Conservation (phyloP, 2,329 filamentous ascomycete genomes). For the Emergomyces africanus region DNA sequence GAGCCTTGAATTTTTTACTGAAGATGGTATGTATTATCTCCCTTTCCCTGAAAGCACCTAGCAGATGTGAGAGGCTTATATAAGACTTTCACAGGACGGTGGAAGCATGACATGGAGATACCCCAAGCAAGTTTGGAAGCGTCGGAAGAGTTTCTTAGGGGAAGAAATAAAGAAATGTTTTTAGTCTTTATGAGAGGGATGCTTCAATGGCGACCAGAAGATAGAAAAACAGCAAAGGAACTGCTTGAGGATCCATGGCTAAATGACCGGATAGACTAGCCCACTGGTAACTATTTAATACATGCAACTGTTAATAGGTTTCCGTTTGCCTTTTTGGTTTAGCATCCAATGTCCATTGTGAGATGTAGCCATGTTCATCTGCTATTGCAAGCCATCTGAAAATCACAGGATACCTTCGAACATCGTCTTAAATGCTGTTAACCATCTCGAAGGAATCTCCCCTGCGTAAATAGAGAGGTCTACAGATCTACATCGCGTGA, state of each 20-base stretch:
- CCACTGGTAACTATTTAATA: no score
- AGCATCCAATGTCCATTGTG: no score
- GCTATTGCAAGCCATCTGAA: no score
- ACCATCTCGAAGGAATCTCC: no score
- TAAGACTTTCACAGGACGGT: constrained; percentile 10
- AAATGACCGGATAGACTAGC: background rate
- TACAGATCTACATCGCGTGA: no score
- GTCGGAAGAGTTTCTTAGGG: constrained; percentile 12
- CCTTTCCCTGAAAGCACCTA: background rate
- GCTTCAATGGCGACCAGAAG: constrained; percentile 39
- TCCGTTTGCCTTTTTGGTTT: no score
- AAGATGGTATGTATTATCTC: constrained; percentile 20
- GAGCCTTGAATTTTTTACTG: constrained; percentile 29
- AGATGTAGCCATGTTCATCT: no score
- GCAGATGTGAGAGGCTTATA: constrained; percentile 7
- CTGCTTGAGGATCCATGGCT: constrained; percentile 6
- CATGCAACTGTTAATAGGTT: no score
- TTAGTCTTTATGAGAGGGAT: constrained; percentile 10
- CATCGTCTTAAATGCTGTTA: no score
- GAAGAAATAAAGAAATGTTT: constrained; percentile 4
- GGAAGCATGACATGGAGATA: constrained; percentile 14
- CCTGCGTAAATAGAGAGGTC: no score
- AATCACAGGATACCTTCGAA: no score
- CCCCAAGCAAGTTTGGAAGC: constrained; percentile 8
- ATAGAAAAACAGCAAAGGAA: constrained; percentile 6